Percentiles rank a stretch among this genome's conserved stretches.
These are phyloP conservation scores for Ophiostoma novo-ulmi DNA, from an alignment of 2,329 filamentous ascomycete species.

Conservation along the genomic window DNA sequence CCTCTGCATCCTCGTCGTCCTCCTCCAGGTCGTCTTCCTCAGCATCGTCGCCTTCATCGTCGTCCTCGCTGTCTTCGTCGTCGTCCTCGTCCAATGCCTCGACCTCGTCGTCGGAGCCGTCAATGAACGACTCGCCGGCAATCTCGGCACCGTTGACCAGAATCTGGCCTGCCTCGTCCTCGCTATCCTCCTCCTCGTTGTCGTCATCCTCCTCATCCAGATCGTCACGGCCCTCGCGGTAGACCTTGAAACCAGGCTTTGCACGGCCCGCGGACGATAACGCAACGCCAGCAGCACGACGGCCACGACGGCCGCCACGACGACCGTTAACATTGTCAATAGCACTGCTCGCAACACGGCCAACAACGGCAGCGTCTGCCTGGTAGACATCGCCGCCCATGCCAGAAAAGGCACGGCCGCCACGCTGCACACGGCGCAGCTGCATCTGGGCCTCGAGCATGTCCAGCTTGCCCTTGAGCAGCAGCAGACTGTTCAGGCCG, in stretches of 20 bases:
- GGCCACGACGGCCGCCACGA: slow-evolving; percentile 13
- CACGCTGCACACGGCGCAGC: slow-evolving; percentile 62
- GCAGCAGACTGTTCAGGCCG: slow-evolving; percentile 73
- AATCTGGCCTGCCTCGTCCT: slow-evolving; percentile 33
- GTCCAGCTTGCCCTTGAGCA: slow-evolving; percentile 91
- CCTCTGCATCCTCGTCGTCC: slow-evolving; percentile 73
- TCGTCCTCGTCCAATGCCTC: slow-evolving; percentile 50
- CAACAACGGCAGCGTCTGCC: slow-evolving; percentile 9
- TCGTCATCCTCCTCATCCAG: slow-evolving; percentile 45
- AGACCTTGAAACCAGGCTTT: slow-evolving; percentile 40
- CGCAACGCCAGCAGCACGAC: background rate
- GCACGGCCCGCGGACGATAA: background rate
- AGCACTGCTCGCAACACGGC: slow-evolving; percentile 37
- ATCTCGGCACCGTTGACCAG: slow-evolving; percentile 33
- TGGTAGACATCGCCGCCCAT: slow-evolving; percentile 26
- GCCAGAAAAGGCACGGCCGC: slow-evolving; percentile 30
- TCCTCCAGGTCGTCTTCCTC: slow-evolving; percentile 75
- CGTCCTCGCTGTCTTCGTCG: slow-evolving; percentile 29
- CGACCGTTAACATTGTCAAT: slow-evolving; percentile 49
- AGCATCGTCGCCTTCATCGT: slow-evolving; percentile 44
- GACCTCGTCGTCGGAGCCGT: slow-evolving; percentile 36
- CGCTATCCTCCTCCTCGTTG: slow-evolving; percentile 30
- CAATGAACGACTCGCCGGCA: slow-evolving; percentile 27
- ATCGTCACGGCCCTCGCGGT: slow-evolving; percentile 71
- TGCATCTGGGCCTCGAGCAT: slow-evolving; percentile 89